phyloP scores from a whole-genome alignment of 331 rosid genomes.

The Telfairia occidentalis region DNA sequence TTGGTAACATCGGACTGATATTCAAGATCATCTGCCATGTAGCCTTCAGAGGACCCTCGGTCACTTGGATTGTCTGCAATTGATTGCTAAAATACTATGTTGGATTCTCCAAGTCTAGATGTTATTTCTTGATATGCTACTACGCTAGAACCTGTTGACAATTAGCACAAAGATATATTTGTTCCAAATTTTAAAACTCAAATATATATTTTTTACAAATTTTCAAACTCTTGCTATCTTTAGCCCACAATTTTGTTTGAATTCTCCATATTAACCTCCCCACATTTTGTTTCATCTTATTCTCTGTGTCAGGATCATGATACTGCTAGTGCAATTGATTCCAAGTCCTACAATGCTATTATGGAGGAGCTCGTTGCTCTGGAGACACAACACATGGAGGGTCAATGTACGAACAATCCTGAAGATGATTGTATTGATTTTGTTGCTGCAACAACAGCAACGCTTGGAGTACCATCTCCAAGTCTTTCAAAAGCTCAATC shows the following conservation, averaged over 20 bases:
- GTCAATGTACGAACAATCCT: conserved; percentile 23
- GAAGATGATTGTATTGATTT: conserved; percentile 95
- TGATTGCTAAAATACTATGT: neutral
- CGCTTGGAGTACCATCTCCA: conserved; percentile 96
- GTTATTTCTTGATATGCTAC: conserved; percentile 5
- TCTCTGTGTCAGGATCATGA: conserved; percentile 44
- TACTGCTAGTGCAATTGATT: conserved; percentile 67
- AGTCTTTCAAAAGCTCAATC: conserved; percentile 65
- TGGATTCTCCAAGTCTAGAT: neutral
- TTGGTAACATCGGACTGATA: neutral
- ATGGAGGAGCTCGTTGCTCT: conserved; percentile 91
- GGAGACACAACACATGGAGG: conserved; percentile 52
- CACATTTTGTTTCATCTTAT: conserved; percentile 20
- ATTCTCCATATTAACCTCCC: neutral
- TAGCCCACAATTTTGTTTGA: neutral
- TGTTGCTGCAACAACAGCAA: conserved; percentile 95
- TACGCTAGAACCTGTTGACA: neutral
- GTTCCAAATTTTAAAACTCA: neutral
- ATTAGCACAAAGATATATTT: neutral
- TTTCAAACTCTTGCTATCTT: neutral
- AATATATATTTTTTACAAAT: neutral
- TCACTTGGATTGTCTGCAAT: neutral
- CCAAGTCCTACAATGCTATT: conserved; percentile 82
- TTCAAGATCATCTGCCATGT: neutral
- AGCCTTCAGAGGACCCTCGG: neutral